A percentile compares a stretch with the other conserved stretches of the same genome.
Conservation (phyloP, 176 grass and related monocot genomes). For the Pharus latifolius region DNA sequence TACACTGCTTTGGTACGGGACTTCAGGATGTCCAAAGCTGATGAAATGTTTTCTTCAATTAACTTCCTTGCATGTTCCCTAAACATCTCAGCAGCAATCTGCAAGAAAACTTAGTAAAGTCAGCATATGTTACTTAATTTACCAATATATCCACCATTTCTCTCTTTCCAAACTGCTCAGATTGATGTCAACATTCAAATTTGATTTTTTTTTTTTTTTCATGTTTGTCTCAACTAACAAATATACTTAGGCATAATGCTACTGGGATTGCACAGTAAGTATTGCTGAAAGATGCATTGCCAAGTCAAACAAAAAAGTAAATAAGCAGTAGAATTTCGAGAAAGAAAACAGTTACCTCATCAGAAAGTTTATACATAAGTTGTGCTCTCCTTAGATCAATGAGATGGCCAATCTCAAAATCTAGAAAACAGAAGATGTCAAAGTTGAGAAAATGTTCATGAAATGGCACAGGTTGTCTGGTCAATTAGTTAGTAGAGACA, state of each 20-base stretch:
- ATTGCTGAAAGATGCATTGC: not conserved
- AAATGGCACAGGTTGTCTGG: slow-evolving; percentile 10
- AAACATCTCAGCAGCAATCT: slow-evolving; percentile 92
- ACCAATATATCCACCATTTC: not conserved
- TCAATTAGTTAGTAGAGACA: slow-evolving; percentile 9
- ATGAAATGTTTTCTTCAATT: slow-evolving; percentile 77
- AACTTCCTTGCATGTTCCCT: slow-evolving; percentile 68
- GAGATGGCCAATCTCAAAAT: slow-evolving; percentile 52
- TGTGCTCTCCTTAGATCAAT: slow-evolving; percentile 72
- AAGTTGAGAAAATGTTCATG: not conserved
- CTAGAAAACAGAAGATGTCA: slow-evolving; percentile 34
- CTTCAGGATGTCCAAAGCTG: slow-evolving; percentile 62
- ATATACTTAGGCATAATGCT: slow-evolving; percentile 3
- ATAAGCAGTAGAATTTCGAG: not conserved
- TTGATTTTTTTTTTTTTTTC: not conserved
- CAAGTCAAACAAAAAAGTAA: slow-evolving; percentile 25
- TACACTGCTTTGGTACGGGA: slow-evolving; percentile 60
- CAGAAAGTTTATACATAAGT: slow-evolving; percentile 83
- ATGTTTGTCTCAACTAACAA: not conserved
- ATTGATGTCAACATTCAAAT: not conserved
- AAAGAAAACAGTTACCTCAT: slow-evolving; percentile 54
- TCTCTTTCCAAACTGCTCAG: not conserved
- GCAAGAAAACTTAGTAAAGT: slow-evolving; percentile 24
- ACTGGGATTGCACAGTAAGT: not conserved
- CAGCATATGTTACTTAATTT: not conserved